Evolutionary conservation across 495 filamentous ascomycete species (phyloP).

Genomic region (Cairneyella variabilis): DNA sequence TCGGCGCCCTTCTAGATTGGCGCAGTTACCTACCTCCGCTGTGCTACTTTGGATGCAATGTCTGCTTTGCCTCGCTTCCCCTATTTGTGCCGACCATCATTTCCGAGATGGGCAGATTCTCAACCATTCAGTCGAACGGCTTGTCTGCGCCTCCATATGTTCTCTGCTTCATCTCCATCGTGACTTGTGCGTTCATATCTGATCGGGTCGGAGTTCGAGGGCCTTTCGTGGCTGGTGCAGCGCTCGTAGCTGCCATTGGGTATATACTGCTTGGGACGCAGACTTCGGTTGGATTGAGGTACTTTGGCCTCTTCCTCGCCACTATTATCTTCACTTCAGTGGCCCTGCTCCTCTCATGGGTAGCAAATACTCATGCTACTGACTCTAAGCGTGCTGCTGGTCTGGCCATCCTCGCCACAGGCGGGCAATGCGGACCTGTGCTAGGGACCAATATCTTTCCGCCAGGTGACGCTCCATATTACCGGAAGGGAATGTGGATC

Average conservation of each 20-base stretch:
- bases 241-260: slow-evolving; percentile 55
- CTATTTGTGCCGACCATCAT: slow-evolving; percentile 80
- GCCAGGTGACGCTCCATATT: slow-evolving; percentile 51
- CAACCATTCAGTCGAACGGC: slow-evolving; percentile 66
- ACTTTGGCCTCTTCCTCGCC: slow-evolving; percentile 66
- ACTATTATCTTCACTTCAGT: slow-evolving; percentile 64
- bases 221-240: slow-evolving; percentile 1
- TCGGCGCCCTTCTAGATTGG: slow-evolving; percentile 4
- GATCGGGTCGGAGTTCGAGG: slow-evolving; percentile 3
- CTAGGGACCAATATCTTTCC: slow-evolving; percentile 69
- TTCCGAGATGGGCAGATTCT: slow-evolving; percentile 66
- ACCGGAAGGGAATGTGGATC: slow-evolving; percentile 57
- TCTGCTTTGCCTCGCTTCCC: slow-evolving; percentile 72
- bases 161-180: slow-evolving; percentile 54
- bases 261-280: slow-evolving; percentile 65
- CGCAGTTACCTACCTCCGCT: slow-evolving; percentile 8
- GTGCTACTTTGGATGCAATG: slow-evolving; percentile 52
- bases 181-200: slow-evolving; percentile 6
- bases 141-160: slow-evolving; percentile 79
- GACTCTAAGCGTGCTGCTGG: slow-evolving; percentile 64
- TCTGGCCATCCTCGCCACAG: slow-evolving; percentile 61
- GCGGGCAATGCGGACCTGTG: slow-evolving; percentile 68
- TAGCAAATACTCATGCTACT: slow-evolving; percentile 67
- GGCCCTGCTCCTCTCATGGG: slow-evolving; percentile 69
- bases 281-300: slow-evolving; percentile 53